Percentiles rank a stretch among this genome's conserved stretches.
Conservation (phyloP, 768 basidiomycete genomes). For the Kwoniella europaea region DNA sequence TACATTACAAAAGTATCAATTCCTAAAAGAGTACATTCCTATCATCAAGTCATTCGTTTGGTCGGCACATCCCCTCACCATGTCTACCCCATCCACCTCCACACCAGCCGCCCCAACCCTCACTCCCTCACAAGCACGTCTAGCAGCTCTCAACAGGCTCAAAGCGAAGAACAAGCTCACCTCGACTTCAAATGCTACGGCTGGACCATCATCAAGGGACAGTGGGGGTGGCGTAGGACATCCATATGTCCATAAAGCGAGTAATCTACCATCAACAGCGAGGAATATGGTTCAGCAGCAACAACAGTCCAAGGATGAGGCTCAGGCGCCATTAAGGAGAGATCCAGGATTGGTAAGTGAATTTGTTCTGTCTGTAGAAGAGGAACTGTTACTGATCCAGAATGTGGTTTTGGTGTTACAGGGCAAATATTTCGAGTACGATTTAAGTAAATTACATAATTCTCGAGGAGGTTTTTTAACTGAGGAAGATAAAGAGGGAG, state of each 20-base stretch:
- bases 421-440: conserved; percentile 96
- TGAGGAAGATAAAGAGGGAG: conserved; percentile 71
- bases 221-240: background rate
- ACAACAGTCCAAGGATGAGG: conserved; percentile 22
- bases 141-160: conserved; percentile 52
- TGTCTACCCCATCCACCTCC: conserved; percentile 11
- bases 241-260: conserved; percentile 39
- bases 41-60: background rate
- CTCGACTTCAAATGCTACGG: background rate
- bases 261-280: conserved; percentile 32
- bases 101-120: conserved; percentile 20
- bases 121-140: conserved; percentile 43
- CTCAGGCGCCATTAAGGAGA: conserved; percentile 42
- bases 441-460: conserved; percentile 94
- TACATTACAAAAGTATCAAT: background rate
- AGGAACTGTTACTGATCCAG: too few species aligned
- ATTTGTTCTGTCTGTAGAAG: background rate
- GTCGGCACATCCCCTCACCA: background rate
- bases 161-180: conserved; percentile 52
- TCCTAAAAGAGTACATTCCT: background rate
- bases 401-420: conserved; percentile 7
- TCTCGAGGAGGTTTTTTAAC: conserved; percentile 93
- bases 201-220: background rate
- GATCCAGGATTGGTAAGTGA: conserved; percentile 54
- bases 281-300: conserved; percentile 40